Percentiles rank a stretch among this genome's conserved stretches.
phyloP scores from a whole-genome alignment of 345 rosid genomes.

The Viola odorata region DNA sequence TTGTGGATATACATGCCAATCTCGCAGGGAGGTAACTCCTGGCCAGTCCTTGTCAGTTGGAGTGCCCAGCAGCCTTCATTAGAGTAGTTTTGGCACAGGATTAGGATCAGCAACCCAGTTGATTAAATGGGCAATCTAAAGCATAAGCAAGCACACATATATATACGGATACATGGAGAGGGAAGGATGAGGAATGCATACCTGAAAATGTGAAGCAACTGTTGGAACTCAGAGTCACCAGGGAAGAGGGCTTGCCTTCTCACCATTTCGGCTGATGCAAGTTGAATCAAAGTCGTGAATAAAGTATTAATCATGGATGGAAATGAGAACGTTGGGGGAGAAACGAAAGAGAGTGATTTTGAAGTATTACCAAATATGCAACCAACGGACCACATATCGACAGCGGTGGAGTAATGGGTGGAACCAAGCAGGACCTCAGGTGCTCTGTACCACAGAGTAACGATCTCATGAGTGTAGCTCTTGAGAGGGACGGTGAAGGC shows the following conservation, averaged over 20 bases:
- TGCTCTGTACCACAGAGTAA: slow-evolving; percentile 94
- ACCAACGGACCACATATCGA: slow-evolving; percentile 97
- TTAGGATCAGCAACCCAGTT: no score
- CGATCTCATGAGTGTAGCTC: slow-evolving; percentile 87
- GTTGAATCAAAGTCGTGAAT: neutral
- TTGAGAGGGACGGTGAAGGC: slow-evolving; percentile 91
- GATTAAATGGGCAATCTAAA: no score
- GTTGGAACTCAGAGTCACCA: slow-evolving; percentile 93
- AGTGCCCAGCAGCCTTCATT: slow-evolving; percentile 79
- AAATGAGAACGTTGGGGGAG: neutral
- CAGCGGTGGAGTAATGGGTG: slow-evolving; percentile 77
- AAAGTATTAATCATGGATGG: neutral
- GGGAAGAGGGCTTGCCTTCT: slow-evolving; percentile 90
- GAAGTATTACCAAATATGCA: slow-evolving; percentile 68
- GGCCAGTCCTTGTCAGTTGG: slow-evolving; percentile 85
- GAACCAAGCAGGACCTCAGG: slow-evolving; percentile 91
- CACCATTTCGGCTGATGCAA: slow-evolving; percentile 62
- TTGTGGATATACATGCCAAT: slow-evolving; percentile 87
- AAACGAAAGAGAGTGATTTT: neutral
- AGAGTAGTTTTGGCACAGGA: no score
- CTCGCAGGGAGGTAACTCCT: slow-evolving; percentile 70
- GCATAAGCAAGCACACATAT: no score
- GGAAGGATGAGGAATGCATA: slow-evolving; percentile 15
- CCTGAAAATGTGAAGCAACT: slow-evolving; percentile 92
- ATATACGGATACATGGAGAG: no score